Percentiles rank a stretch among this genome's conserved stretches.
Evolutionary conservation across 805 yeast species (phyloP).

Genomic region (Candida palmyrensis): DNA sequence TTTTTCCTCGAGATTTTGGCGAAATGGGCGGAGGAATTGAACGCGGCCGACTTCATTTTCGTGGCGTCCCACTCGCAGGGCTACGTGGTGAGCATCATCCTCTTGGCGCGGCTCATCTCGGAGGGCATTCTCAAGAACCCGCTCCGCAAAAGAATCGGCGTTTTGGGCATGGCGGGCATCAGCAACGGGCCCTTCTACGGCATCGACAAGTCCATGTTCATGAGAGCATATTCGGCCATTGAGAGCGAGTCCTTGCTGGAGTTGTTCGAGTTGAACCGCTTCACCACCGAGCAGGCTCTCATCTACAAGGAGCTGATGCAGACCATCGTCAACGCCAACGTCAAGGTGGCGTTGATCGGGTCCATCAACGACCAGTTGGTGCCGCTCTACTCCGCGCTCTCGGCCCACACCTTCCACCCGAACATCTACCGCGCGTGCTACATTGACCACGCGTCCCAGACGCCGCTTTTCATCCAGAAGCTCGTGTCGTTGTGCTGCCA

Average conservation of each 20-base stretch:
- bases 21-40: conserved; percentile 58
- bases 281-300: conserved; percentile 64
- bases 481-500: conserved; percentile 70
- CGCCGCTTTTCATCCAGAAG: conserved; percentile 75
- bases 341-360: conserved; percentile 77
- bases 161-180: conserved; percentile 93
- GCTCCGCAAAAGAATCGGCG: conserved; percentile 48
- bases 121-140: conserved; percentile 41
- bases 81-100: conserved; percentile 79
- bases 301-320: conserved; percentile 65
- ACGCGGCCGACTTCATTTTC: conserved; percentile 77
- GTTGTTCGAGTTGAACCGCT: conserved; percentile 81
- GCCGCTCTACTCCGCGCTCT: conserved; percentile 84
- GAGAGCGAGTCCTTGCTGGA: conserved; percentile 86
- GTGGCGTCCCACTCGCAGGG: conserved; percentile 97
- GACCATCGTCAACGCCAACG: conserved; percentile 60
- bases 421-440: conserved; percentile 85
- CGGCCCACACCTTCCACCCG: conserved; percentile 82
- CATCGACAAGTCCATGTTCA: conserved; percentile 73
- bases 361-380: conserved; percentile 92
- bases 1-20: conserved; percentile 68
- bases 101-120: conserved; percentile 69
- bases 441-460: conserved; percentile 72
- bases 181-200: conserved; percentile 94
- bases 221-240: conserved; percentile 84